Evolutionary conservation across 1,284 basidiomycete species (phyloP).

Genomic region (Naganishia cerealis): DNA sequence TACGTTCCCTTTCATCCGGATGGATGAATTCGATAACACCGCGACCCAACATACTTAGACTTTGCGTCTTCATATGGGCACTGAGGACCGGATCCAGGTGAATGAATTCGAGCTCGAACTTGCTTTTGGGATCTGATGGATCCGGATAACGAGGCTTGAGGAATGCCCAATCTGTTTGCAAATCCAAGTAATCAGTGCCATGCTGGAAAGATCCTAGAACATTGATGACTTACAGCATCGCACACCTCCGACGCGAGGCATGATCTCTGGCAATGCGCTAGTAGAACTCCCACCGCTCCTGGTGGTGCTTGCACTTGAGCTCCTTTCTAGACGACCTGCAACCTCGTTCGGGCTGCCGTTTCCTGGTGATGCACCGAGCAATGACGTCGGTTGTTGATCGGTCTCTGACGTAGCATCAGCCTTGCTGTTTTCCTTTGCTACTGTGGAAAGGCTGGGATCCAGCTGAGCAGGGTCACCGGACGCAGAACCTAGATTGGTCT

Average conservation of each 20-base stretch:
- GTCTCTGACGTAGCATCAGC: background rate
- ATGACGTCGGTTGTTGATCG: constrained; percentile 1
- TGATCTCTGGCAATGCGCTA: constrained; percentile 18
- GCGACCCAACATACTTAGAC: constrained; percentile 67
- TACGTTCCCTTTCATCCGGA: constrained; percentile 76
- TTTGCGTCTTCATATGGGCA: constrained; percentile 72
- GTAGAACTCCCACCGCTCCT: constrained; percentile 24
- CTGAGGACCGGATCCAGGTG: constrained; percentile 85
- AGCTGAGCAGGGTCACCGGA: constrained; percentile 5
- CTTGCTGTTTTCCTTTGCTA: background rate
- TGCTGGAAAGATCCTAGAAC: background rate
- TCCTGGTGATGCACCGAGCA: background rate
- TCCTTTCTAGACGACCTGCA: background rate
- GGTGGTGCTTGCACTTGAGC: constrained; percentile 9
- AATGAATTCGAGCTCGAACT: constrained; percentile 70
- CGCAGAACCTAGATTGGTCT: background rate
- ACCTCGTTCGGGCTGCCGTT: background rate
- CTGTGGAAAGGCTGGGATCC: background rate
- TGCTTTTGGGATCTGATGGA: constrained; percentile 30
- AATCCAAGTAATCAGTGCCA: too few relatives aligned
- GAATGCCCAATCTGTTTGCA: constrained; percentile 30
- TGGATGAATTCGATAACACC: constrained; percentile 83
- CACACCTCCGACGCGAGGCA: constrained; percentile 28
- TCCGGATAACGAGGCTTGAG: constrained; percentile 29
- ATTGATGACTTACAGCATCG: constrained; percentile 17